Percentiles rank a stretch among this genome's conserved stretches.
Evolutionary conservation across 1,139 yeast species (phyloP).

Genomic region (Saccharomycopsis crataegensis): DNA sequence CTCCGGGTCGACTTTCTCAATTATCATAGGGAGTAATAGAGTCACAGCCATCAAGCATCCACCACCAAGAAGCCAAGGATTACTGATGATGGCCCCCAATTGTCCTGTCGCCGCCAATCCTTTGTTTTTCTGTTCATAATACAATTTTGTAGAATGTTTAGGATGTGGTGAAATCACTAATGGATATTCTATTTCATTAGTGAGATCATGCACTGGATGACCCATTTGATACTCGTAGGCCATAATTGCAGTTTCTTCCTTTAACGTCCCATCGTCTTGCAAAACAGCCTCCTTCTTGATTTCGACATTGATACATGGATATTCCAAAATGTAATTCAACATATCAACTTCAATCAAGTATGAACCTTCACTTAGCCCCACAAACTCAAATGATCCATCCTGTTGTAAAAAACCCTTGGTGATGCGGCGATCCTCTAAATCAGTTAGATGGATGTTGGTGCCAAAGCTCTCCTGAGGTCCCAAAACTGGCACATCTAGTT

Average conservation of each 20-base stretch:
- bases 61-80: constrained; percentile 15
- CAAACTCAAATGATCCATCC: constrained; percentile 11
- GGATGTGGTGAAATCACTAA: neutral
- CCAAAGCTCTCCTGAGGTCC: constrained; percentile 12
- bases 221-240: constrained; percentile 16
- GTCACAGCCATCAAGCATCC: constrained; percentile 4
- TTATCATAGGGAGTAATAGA: constrained; percentile 7
- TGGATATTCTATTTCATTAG: constrained; percentile 13
- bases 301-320: constrained; percentile 5
- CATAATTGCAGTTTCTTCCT: neutral
- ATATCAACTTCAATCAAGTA: constrained; percentile 14
- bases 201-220: neutral
- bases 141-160: constrained; percentile 7
- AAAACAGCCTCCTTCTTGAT: neutral
- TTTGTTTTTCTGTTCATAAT: constrained; percentile 16
- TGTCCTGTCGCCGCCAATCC: constrained; percentile 19
- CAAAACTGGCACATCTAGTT: constrained; percentile 5
- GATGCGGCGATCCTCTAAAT: neutral
- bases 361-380: constrained; percentile 6
- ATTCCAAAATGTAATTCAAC: constrained; percentile 8
- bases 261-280: constrained; percentile 9
- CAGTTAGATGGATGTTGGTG: constrained; percentile 9
- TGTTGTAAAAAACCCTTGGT: neutral
- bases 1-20: constrained; percentile 19
- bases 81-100: constrained; percentile 14